These are phyloP conservation scores for Dipteronia dyeriana DNA, from an alignment of 345 rosid species.

Conservation along the genomic window DNA sequence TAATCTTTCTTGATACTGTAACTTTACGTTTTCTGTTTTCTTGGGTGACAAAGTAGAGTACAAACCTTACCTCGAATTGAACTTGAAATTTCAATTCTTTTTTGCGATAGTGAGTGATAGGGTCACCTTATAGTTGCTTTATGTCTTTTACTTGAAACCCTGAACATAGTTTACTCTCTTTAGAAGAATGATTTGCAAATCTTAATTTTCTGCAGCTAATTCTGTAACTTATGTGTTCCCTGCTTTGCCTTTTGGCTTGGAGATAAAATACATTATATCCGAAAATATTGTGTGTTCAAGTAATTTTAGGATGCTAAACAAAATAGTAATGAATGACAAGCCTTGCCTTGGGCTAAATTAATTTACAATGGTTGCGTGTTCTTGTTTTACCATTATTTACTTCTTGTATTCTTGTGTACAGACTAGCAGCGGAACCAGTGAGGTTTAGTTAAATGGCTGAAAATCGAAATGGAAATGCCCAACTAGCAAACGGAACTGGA, in stretches of 20 bases:
- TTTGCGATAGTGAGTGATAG: too few species aligned
- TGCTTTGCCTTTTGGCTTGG: too few species aligned
- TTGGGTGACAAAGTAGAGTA: not conserved
- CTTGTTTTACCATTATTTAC: not conserved
- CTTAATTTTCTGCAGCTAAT: too few species aligned
- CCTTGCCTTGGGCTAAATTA: not conserved
- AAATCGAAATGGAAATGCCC: constrained; percentile 51
- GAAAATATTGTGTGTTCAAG: too few species aligned
- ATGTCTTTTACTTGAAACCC: too few species aligned
- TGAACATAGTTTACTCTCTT: too few species aligned
- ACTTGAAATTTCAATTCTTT: not conserved
- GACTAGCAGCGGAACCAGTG: not conserved
- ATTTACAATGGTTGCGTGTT: not conserved
- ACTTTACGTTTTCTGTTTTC: not conserved
- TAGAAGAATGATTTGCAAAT: too few species aligned
- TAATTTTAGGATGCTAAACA: too few species aligned
- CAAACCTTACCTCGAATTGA: not conserved
- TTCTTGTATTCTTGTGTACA: not conserved
- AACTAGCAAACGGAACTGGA: constrained; percentile 47
- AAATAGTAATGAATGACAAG: not conserved
- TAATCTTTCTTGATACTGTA: not conserved
- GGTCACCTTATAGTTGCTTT: too few species aligned
- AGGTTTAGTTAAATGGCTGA: constrained; percentile 53
- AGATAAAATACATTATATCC: too few species aligned
- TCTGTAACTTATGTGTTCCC: too few species aligned